Base-by-base conservation (phyloP, 129 eudicot genomes). In the Deinandra increscens region DNA sequence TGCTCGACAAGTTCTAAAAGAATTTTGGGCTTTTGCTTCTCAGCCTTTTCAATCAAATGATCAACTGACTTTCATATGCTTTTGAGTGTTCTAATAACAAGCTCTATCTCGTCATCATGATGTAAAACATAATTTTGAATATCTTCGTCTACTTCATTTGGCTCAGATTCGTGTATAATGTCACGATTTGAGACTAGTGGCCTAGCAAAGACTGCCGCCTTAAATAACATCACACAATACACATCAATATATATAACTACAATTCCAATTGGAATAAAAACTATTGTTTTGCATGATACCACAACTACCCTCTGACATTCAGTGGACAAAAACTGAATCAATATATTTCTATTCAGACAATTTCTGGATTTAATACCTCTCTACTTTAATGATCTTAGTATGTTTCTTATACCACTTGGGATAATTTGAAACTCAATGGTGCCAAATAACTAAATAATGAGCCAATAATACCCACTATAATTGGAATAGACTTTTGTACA, bases 331-430 rank as follows among this genome's bases (percentile, higher is more conserved):
- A 60, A 29, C 22, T 55, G 44, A 31, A 3, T 7, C 29, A 15
- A 31, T 17, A 18, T 60, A 48, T 45, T 60, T 46, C 48, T 60
- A 33, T 44, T 18, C 49, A 3, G 2, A 11, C 38, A 60, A 12
- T 37, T 9, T 44, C 7, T 60, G 60, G 13, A 14, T 60, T 68
- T 68, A 60, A 12, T 71, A 71, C 22, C 49, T 71, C 68, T 71
- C 76, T 9, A 59, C 76, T 60, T 39, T 72, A 36, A 72, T 54
- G 10, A 55, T 19, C 39, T 11, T 19, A 14, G 59, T 20, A 51
- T 54, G 23, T 13, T 70, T 55, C 61, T 10, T 17, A 10, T 41
- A 9, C 51, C 49, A 23, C 41, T 36, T 45, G 33, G 20, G 15
- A 7, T 17, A 44, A 33, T 31, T 60, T 60, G 69, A 60, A 72